These are phyloP conservation scores for Verticillium klebahnii DNA, from an alignment of 2,329 filamentous ascomycete genomes.

Conservation along the genomic window DNA sequence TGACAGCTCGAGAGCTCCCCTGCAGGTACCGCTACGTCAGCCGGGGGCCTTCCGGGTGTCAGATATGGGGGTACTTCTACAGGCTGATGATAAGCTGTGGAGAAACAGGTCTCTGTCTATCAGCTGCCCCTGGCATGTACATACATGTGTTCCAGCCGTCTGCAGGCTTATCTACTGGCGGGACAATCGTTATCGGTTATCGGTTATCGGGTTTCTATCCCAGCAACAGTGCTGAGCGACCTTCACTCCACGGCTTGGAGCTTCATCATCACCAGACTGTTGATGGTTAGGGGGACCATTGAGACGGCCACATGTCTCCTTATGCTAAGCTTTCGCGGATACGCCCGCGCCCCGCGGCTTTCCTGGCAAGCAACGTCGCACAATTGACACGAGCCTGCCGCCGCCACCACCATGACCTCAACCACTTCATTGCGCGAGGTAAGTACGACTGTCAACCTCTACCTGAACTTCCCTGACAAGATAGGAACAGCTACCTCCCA, in stretches of 20 bases:
- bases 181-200: neutral
- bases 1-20: neutral
- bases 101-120: too few species aligned
- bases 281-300: neutral
- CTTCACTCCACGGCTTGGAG: neutral
- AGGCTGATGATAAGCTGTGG: too few species aligned
- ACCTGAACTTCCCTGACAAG: neutral
- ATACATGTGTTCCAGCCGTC: neutral
- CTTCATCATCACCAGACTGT: neutral
- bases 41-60: too few species aligned
- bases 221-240: neutral
- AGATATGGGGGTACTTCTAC: too few species aligned
- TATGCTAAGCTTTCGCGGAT: conserved; percentile 10
- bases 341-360: conserved; percentile 3
- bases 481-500: neutral
- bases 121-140: too few species aligned
- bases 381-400: neutral
- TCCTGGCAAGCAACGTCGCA: neutral
- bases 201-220: neutral
- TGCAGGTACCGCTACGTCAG: neutral
- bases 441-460: neutral
- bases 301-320: conserved; percentile 10
- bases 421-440: conserved; percentile 12
- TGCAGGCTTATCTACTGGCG: neutral
- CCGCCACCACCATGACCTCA: conserved; percentile 5